Percentiles rank a stretch among this genome's conserved stretches.
Conservation (phyloP, 257 asterid genomes). For the Solanum peruvianum region DNA sequence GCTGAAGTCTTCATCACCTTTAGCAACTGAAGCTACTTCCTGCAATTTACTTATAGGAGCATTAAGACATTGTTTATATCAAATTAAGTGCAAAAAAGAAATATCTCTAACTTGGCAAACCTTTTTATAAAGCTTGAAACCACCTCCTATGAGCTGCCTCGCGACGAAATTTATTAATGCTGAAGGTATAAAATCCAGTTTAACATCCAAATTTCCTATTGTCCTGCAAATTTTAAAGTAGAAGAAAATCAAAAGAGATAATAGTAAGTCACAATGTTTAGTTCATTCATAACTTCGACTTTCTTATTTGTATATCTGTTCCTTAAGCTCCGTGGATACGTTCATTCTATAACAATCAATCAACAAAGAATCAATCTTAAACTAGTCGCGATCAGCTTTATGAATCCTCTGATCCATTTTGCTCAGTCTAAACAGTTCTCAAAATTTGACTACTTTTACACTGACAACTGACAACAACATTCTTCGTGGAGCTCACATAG, state of each 20-base stretch:
- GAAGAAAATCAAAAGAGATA: neutral
- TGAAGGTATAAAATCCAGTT: constrained; percentile 68
- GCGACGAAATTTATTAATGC: constrained; percentile 68
- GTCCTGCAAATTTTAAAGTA: constrained; percentile 40
- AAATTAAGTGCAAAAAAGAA: neutral
- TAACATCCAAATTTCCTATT: constrained; percentile 71
- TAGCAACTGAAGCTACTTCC: constrained; percentile 65
- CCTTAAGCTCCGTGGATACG: neutral
- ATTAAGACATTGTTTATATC: neutral
- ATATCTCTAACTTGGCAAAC: constrained; percentile 8
- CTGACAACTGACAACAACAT: neutral
- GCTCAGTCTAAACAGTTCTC: neutral
- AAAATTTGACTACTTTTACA: neutral
- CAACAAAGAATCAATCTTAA: neutral
- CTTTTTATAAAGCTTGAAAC: constrained; percentile 93
- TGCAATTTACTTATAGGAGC: constrained; percentile 16
- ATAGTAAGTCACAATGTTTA: neutral
- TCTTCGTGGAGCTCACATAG: neutral
- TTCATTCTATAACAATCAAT: neutral
- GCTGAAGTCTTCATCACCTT: constrained; percentile 41
- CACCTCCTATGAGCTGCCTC: constrained; percentile 84
- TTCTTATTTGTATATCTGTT: neutral
- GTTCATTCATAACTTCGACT: neutral
- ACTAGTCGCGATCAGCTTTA: neutral
- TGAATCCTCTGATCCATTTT: neutral